These are phyloP conservation scores for Neurospora sp. DNA, from an alignment of 495 filamentous ascomycete genomes.

Conservation along the genomic window DNA sequence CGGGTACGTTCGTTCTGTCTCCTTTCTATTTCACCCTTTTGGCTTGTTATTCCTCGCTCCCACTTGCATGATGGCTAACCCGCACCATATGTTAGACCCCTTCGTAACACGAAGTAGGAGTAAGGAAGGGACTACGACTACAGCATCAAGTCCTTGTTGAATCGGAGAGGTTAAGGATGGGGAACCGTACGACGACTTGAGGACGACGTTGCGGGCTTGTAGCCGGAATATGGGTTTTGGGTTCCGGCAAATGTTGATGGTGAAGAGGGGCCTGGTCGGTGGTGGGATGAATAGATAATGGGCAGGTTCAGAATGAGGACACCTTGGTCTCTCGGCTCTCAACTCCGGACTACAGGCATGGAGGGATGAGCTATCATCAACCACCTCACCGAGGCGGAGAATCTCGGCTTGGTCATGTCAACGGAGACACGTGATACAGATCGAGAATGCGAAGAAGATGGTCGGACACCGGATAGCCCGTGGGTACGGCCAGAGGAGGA, in stretches of 20 bases:
- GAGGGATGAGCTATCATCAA: not conserved
- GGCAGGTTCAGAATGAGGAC: not conserved
- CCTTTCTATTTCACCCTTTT: not conserved
- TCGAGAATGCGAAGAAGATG: not conserved
- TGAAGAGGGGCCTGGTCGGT: not conserved
- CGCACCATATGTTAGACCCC: not conserved
- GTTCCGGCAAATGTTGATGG: not conserved
- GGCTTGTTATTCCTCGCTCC: not conserved
- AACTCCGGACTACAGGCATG: not conserved
- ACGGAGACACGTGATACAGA: not conserved
- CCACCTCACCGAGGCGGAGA: not conserved
- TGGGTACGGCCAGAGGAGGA: not conserved
- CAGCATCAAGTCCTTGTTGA: not conserved
- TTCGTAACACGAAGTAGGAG: not conserved
- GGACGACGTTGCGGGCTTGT: not conserved
- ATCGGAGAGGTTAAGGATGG: not conserved
- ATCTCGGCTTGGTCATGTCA: not conserved
- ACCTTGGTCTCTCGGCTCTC: not conserved
- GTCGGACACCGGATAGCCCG: not conserved
- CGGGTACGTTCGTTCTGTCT: slow-evolving; percentile 29
- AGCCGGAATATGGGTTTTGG: not conserved
- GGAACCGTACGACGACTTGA: not conserved
- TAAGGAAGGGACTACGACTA: not conserved
- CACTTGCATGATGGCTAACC: not conserved
- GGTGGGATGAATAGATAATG: not conserved